Evolutionary conservation across 768 basidiomycete genomes (phyloP), one percentile per base, ranked within the genome.

Genomic region (Pulveroboletus sp.): DNA sequence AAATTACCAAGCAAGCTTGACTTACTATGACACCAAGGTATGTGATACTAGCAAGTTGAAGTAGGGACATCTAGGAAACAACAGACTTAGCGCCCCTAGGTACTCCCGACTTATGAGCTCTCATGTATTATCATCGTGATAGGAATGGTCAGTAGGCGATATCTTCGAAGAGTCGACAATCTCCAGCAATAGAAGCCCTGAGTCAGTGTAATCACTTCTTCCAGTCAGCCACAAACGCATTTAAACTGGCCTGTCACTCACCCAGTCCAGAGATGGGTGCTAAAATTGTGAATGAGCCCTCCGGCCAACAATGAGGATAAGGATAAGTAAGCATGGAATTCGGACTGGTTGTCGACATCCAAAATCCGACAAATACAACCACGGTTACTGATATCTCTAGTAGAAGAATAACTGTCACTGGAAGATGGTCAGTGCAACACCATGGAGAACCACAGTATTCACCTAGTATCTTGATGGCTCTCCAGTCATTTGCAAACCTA

Each of bases 141-240:
- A 1, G 35, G 38, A 45, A 50, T 1, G 9, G 26, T 9, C 0
- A 63, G 9, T 26, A 47, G 6, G 27, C 7, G 15, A 1, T 21
- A 54, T 33, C 10, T 43, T 6, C 31, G 27, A 17, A 63, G 43
- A 9, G 26, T 39, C 18, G 47, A 41, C 51, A 65, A 57, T 46
- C 55, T 40, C 63, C 62, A 65, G 37, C 57, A 63, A 46, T 45
- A 57, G 28, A 63, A 63, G 6, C 57, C 45, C 7, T 65, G 63
- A 2, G 52, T 53, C 18, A 56, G 6, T 9, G 47, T 51, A 7
- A 54, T 56, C 11, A 62, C 61, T 56, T 8, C 11, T 18, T 5
- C 38, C 0, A 1, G 17, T 58, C 8, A 52, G 39, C 9, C 8
- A 14, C n/a, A 3, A 9, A 18, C 18, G 7, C 2, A 26, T 36